Evolutionary conservation across 2,329 filamentous ascomycete species (phyloP).

Genomic region (Eutypa lata): DNA sequence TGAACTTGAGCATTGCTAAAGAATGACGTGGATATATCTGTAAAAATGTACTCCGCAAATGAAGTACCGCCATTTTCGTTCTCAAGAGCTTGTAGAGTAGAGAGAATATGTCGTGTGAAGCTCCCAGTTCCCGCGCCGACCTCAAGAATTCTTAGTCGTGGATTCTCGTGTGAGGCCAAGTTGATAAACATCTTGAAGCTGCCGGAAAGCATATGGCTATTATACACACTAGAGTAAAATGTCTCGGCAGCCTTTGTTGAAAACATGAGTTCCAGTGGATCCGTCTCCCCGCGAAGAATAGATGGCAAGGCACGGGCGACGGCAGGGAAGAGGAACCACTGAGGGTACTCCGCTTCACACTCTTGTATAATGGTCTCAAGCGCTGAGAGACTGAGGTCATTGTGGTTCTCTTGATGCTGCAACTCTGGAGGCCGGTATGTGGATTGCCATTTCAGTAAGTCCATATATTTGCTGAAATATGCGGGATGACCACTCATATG

Average conservation of each 20-base stretch:
- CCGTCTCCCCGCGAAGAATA: not conserved
- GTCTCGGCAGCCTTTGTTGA: not conserved
- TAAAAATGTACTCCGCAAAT: conserved; percentile 10
- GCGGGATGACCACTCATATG: not conserved
- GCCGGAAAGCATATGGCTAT: not conserved
- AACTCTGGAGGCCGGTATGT: not conserved
- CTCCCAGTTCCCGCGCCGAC: not conserved
- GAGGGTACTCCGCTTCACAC: not conserved
- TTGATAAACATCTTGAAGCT: not conserved
- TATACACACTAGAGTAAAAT: no score
- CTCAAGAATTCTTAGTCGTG: not conserved
- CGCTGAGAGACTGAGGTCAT: no score
- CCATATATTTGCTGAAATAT: not conserved
- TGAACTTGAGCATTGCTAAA: conserved; percentile 1
- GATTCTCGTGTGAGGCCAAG: not conserved
- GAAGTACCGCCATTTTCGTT: not conserved
- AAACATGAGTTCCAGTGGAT: not conserved
- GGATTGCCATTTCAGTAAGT: not conserved
- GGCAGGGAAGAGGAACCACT: not conserved
- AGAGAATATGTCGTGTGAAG: not conserved
- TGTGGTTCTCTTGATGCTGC: not conserved
- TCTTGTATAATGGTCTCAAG: not conserved
- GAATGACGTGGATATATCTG: conserved; percentile 12
- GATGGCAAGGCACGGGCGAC: not conserved
- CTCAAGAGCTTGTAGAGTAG: not conserved